phyloP scores from a whole-genome alignment of 1,139 yeast species.

The Debaryomyces coudertii region DNA sequence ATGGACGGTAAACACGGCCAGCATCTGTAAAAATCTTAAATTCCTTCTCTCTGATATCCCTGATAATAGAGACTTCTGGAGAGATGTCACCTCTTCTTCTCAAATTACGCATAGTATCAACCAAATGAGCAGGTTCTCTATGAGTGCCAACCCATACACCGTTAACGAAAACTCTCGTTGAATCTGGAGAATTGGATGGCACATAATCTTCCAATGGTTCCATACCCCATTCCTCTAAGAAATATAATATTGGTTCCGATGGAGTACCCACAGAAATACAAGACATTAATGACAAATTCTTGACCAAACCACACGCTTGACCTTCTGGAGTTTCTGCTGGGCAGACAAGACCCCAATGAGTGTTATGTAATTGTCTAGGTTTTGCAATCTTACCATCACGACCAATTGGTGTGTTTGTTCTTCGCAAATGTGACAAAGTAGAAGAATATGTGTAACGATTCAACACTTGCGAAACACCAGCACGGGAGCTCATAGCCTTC shows the following conservation, averaged over 20 bases:
- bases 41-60: slow-evolving; percentile 96
- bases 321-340: slow-evolving; percentile 99
- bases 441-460: slow-evolving; percentile 98
- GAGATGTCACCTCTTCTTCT: slow-evolving; percentile 96
- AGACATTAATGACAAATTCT: slow-evolving; percentile 93
- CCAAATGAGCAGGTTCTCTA: slow-evolving; percentile 89
- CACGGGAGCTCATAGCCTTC: slow-evolving; percentile 98
- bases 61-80: slow-evolving; percentile 93
- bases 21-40: slow-evolving; percentile 97
- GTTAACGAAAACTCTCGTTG: slow-evolving; percentile 92
- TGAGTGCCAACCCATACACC: slow-evolving; percentile 99
- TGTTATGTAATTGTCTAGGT: slow-evolving; percentile 97
- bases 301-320: slow-evolving; percentile 99
- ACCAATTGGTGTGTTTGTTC: slow-evolving; percentile 98
- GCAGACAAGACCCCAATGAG: slow-evolving; percentile 99
- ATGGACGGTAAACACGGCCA: slow-evolving; percentile 95
- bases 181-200: slow-evolving; percentile 88
- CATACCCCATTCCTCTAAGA: slow-evolving; percentile 99
- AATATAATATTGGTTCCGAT: slow-evolving; percentile 91
- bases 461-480: slow-evolving; percentile 98
- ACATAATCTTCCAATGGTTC: slow-evolving; percentile 96
- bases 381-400: slow-evolving; percentile 98
- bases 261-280: slow-evolving; percentile 98
- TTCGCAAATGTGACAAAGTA: slow-evolving; percentile 93
- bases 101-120: slow-evolving; percentile 85